These are phyloP conservation scores for Penicillium canariense DNA, from an alignment of 495 filamentous ascomycete species.

Conservation along the genomic window DNA sequence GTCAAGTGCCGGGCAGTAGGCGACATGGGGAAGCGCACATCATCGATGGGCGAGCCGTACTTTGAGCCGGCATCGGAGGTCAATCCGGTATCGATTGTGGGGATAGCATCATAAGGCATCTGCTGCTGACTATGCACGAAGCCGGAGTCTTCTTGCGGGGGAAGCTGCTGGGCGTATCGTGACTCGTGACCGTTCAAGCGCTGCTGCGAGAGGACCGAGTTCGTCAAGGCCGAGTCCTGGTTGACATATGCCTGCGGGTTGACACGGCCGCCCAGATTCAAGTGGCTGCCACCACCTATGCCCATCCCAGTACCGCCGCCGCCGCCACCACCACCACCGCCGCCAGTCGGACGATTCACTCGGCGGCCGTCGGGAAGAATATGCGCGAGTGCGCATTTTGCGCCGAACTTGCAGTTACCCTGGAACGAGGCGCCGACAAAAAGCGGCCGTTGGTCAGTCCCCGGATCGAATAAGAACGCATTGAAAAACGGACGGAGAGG, in stretches of 20 bases:
- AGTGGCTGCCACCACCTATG: constrained; percentile 49
- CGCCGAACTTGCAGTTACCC: constrained; percentile 99
- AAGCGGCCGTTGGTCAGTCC: constrained; percentile 6
- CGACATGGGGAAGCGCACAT: constrained; percentile 68
- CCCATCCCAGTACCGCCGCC: constrained; percentile 34
- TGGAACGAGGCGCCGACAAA: constrained; percentile 34
- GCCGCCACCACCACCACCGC: constrained; percentile 1
- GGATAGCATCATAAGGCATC: constrained; percentile 54
- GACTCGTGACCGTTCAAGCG: constrained; percentile 47
- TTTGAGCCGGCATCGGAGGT: constrained; percentile 72
- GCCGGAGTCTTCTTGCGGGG: constrained; percentile 41
- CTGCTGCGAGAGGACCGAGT: constrained; percentile 77
- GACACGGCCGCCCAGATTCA: constrained; percentile 69
- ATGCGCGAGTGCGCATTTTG: constrained; percentile 94
- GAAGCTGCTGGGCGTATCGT: constrained; percentile 38
- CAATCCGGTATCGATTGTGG: constrained; percentile 77
- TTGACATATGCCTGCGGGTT: constrained; percentile 64
- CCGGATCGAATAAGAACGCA: background rate
- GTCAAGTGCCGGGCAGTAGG: constrained; percentile 63
- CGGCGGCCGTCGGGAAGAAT: constrained; percentile 89
- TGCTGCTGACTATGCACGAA: constrained; percentile 46
- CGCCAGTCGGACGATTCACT: constrained; percentile 64
- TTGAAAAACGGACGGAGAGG: background rate
- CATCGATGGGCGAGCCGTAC: constrained; percentile 86
- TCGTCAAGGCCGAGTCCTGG: constrained; percentile 74